Percentiles rank a stretch among this genome's conserved stretches.
Evolutionary conservation across 768 basidiomycete species (phyloP).

Genomic region (Boletellus ananiceps): DNA sequence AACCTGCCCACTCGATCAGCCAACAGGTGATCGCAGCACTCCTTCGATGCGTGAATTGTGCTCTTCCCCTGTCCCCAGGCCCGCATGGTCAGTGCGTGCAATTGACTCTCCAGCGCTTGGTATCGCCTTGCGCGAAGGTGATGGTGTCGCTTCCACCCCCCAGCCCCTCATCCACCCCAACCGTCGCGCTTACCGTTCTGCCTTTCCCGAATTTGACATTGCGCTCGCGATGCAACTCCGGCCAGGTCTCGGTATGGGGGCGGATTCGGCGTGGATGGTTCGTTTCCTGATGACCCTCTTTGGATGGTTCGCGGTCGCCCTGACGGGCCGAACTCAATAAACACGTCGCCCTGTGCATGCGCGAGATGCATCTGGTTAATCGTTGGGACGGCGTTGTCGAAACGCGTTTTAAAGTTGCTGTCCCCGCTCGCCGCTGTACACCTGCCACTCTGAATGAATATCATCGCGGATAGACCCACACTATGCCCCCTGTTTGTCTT

Average conservation of each 20-base stretch:
- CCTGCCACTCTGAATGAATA: too few relatives aligned
- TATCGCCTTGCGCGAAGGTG: constrained; percentile 7
- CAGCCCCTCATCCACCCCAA: constrained; percentile 18
- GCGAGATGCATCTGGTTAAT: too few relatives aligned
- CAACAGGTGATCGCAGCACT: constrained; percentile 6
- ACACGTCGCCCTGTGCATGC: neutral
- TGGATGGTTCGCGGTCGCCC: constrained; percentile 67
- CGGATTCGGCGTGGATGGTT: constrained; percentile 77
- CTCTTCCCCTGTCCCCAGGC: constrained; percentile 15
- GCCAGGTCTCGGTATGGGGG: constrained; percentile 63
- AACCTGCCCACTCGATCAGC: constrained; percentile 7
- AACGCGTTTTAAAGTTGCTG: too few relatives aligned
- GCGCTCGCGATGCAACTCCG: constrained; percentile 77
- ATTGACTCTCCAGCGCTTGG: constrained; percentile 19
- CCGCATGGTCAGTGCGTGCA: constrained; percentile 31
- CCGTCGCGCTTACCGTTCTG: constrained; percentile 35
- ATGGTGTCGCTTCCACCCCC: constrained; percentile 1
- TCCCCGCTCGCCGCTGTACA: too few relatives aligned
- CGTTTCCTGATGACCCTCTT: constrained; percentile 76
- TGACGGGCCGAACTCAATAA: constrained; percentile 35
- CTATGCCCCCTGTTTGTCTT: too few relatives aligned
- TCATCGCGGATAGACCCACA: too few relatives aligned
- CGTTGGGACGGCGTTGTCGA: too few relatives aligned
- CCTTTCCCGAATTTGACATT: constrained; percentile 51
- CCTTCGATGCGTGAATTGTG: constrained; percentile 13